A percentile compares a stretch with the other conserved stretches of the same genome.
These are phyloP conservation scores for Diaporthe ampelina DNA, from an alignment of 2,329 filamentous ascomycete genomes.

Conservation along the genomic window DNA sequence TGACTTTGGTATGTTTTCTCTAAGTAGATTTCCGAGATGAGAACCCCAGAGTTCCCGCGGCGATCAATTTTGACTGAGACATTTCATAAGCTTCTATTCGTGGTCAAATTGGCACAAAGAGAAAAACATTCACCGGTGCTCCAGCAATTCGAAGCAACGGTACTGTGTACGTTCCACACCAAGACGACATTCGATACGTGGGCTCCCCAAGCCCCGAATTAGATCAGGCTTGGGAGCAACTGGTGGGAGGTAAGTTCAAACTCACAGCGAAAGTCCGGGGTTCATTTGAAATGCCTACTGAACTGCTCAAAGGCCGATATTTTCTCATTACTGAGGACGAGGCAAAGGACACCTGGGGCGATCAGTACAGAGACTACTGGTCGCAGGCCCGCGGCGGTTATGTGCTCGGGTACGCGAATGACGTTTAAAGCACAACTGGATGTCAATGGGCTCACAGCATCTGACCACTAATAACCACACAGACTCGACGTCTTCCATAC, in stretches of 20 bases:
- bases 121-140: neutral
- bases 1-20: neutral
- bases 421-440: neutral
- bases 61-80: neutral
- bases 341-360: conserved; percentile 1
- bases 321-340: neutral
- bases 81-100: neutral
- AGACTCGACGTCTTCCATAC: conserved; percentile 3
- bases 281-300: neutral
- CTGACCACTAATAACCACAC: neutral
- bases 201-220: neutral
- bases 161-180: conserved; percentile 2
- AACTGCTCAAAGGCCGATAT: neutral
- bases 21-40: neutral
- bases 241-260: neutral
- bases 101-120: conserved; percentile 2
- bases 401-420: neutral
- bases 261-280: neutral
- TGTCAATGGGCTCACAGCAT: neutral
- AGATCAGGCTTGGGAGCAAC: neutral
- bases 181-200: neutral
- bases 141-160: neutral
- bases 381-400: neutral
- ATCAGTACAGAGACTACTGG: conserved; percentile 4
- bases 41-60: neutral